phyloP scores from a whole-genome alignment of 2,329 filamentous ascomycete species.

The Penicillium sp. region DNA sequence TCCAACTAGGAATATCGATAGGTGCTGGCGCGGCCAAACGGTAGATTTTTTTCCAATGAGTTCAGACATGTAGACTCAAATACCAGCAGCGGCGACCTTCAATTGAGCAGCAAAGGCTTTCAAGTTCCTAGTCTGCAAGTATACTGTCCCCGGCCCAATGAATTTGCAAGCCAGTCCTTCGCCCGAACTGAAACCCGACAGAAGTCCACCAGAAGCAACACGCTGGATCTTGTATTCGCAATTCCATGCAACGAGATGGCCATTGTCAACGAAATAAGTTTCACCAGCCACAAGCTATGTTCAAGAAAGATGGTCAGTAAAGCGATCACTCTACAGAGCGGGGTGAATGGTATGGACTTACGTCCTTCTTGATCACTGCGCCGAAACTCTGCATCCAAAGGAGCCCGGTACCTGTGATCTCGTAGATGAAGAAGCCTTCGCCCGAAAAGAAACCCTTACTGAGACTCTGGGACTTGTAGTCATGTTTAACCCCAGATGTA shows the following conservation, averaged over 20 bases:
- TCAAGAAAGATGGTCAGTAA: no score
- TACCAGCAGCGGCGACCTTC: constrained; percentile 34
- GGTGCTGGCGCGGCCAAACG: no score
- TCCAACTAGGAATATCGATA: no score
- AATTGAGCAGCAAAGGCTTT: constrained; percentile 58
- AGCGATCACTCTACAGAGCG: no score
- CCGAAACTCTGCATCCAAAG: constrained; percentile 92
- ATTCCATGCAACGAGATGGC: constrained; percentile 94
- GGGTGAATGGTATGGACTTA: no score
- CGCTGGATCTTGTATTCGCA: constrained; percentile 89
- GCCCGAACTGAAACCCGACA: constrained; percentile 75
- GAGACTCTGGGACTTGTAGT: constrained; percentile 80
- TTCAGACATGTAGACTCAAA: no score
- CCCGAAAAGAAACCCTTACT: constrained; percentile 91
- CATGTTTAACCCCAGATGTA: constrained; percentile 82
- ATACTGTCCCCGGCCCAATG: constrained; percentile 81
- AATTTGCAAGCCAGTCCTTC: constrained; percentile 96
- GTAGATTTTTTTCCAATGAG: no score
- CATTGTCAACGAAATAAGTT: constrained; percentile 91
- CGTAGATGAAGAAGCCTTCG: constrained; percentile 87
- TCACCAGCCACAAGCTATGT: no score
- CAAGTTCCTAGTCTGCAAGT: constrained; percentile 86
- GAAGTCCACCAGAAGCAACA: constrained; percentile 82
- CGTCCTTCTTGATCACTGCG: constrained; percentile 90
- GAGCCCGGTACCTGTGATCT: constrained; percentile 73